phyloP scores from a whole-genome alignment of 2,329 filamentous ascomycete genomes.

The Beauveria sp. region DNA sequence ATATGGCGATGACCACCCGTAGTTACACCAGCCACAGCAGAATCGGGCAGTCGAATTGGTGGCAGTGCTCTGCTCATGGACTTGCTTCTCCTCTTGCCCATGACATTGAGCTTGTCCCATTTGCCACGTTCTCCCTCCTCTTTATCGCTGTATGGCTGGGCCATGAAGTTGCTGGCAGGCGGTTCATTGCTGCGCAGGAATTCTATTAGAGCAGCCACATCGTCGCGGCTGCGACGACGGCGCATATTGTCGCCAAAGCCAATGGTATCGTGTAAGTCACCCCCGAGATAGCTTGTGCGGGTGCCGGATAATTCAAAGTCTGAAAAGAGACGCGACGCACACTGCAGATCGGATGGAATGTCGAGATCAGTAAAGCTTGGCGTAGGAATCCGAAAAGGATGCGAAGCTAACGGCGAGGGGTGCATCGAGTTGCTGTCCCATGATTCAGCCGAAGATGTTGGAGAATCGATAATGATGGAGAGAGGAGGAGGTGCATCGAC shows the following conservation, averaged over 20 bases:
- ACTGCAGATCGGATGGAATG: slow-evolving; percentile 4
- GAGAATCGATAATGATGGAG: slow-evolving; percentile 7
- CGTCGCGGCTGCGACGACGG: slow-evolving; percentile 16
- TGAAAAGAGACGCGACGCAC: slow-evolving; percentile 1
- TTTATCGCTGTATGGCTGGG: slow-evolving; percentile 26
- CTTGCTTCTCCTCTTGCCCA: slow-evolving; percentile 30
- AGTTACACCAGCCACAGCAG: slow-evolving; percentile 46
- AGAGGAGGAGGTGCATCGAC: not conserved
- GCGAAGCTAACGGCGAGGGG: slow-evolving; percentile 11
- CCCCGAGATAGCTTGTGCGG: slow-evolving; percentile 11
- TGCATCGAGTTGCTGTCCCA: slow-evolving; percentile 8
- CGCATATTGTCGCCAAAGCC: not conserved
- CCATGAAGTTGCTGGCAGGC: slow-evolving; percentile 43
- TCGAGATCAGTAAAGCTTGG: slow-evolving; percentile 9
- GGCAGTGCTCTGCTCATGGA: slow-evolving; percentile 22
- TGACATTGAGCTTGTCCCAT: slow-evolving; percentile 33
- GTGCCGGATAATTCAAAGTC: not conserved
- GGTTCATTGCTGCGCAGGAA: slow-evolving; percentile 43
- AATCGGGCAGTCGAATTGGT: slow-evolving; percentile 42
- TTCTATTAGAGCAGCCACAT: slow-evolving; percentile 33
- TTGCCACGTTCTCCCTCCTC: slow-evolving; percentile 26
- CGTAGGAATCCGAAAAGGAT: slow-evolving; percentile 8
- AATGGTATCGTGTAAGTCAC: slow-evolving; percentile 8
- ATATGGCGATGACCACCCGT: slow-evolving; percentile 48
- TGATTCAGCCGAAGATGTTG: not conserved